Percentiles rank a stretch among this genome's conserved stretches.
phyloP scores from a whole-genome alignment of 352 stramenopile genomes.

The Saprolegnia parasitica region DNA sequence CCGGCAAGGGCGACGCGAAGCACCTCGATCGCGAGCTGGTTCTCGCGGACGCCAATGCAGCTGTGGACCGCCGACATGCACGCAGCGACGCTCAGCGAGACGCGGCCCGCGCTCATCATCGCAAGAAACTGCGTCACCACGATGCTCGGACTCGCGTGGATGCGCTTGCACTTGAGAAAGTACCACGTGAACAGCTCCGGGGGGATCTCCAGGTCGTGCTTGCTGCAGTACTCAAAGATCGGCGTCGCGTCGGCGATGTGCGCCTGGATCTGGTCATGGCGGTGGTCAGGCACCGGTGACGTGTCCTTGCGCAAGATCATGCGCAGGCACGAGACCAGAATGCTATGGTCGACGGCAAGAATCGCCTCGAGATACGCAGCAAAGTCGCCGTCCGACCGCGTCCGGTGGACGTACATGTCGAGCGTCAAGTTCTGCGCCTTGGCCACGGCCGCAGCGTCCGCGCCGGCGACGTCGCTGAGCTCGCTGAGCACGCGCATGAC shows the following conservation, averaged over 20 bases:
- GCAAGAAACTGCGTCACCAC: neutral
- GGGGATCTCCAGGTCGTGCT: neutral
- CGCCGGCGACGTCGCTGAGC: neutral
- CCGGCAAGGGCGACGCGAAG: neutral
- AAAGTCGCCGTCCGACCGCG: neutral
- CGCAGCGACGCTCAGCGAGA: neutral
- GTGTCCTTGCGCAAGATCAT: conserved; percentile 14
- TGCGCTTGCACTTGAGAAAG: conserved; percentile 13
- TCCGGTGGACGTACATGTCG: neutral
- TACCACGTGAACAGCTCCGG: conserved; percentile 2
- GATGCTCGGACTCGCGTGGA: neutral
- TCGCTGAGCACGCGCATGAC: conserved; percentile 4
- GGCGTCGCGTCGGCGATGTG: neutral
- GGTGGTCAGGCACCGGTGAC: conserved; percentile 1
- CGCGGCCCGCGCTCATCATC: neutral
- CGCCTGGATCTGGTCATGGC: neutral
- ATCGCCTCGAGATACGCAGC: neutral
- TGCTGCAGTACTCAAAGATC: conserved; percentile 6
- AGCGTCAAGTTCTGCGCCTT: neutral
- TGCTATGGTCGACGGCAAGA: neutral
- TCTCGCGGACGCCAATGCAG: neutral
- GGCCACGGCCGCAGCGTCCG: neutral
- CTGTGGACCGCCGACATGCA: neutral
- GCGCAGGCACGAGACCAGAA: neutral
- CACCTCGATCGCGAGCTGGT: neutral